Evolutionary conservation across 2,329 filamentous ascomycete genomes (phyloP).

Genomic region (Venturia pyrina): DNA sequence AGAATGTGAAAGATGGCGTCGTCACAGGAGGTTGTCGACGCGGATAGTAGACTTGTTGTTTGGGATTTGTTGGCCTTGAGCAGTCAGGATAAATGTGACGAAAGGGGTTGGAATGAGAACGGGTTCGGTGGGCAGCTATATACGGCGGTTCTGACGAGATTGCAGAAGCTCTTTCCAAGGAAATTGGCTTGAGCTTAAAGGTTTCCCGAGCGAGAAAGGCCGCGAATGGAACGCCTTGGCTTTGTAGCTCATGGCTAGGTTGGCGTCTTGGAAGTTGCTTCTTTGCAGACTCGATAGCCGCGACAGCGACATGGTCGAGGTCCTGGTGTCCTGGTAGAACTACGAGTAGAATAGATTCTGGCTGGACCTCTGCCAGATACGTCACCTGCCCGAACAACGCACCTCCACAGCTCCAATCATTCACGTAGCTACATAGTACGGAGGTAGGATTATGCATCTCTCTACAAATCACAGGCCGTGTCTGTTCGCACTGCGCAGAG

Average conservation of each 20-base stretch:
- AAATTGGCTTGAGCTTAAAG: background rate
- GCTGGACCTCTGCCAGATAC: too few relatives aligned
- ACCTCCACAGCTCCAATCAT: too few relatives aligned
- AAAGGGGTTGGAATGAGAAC: background rate
- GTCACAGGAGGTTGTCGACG: too few relatives aligned
- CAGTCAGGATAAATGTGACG: background rate
- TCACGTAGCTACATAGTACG: too few relatives aligned
- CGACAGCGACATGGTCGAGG: background rate
- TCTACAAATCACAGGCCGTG: too few relatives aligned
- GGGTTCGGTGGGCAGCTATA: background rate
- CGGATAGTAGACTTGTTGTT: too few relatives aligned
- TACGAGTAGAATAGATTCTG: too few relatives aligned
- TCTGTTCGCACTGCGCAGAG: too few relatives aligned
- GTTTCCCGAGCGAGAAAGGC: background rate
- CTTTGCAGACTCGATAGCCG: background rate
- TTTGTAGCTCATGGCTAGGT: background rate
- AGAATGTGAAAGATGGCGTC: background rate
- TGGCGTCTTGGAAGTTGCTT: background rate
- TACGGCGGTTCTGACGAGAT: background rate
- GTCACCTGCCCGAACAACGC: too few relatives aligned
- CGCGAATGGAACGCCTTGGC: background rate
- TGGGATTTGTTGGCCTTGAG: background rate
- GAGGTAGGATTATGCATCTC: too few relatives aligned
- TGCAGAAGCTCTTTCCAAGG: conserved; percentile 4
- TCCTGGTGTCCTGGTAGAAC: background rate